These are phyloP conservation scores for Coemansia umbellata DNA, from an alignment of 192 early-diverging fungal species.

Conservation along the genomic window DNA sequence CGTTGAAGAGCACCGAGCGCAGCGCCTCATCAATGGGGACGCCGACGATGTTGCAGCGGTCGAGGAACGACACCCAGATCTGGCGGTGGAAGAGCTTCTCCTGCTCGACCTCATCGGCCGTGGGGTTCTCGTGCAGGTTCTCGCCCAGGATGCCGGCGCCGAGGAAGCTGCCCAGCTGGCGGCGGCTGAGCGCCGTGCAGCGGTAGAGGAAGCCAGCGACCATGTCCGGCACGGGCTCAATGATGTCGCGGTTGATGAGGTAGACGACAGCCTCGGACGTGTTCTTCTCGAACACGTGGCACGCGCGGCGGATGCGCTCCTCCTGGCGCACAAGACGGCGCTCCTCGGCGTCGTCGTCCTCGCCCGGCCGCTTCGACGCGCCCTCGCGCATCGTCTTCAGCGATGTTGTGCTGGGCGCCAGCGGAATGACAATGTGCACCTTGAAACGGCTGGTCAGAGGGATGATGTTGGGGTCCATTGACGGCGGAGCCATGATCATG, in stretches of 20 bases:
- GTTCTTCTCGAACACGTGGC: conserved; percentile 50
- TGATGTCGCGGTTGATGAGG: conserved; percentile 47
- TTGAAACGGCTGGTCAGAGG: conserved; percentile 27
- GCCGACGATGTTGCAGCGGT: conserved; percentile 43
- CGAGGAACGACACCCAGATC: conserved; percentile 45
- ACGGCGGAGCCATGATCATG: conserved; percentile 28
- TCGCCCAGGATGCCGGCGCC: conserved; percentile 46
- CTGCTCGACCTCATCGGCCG: conserved; percentile 44
- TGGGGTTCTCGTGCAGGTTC: conserved; percentile 44
- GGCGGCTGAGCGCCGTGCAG: conserved; percentile 50
- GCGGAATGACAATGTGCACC: conserved; percentile 44
- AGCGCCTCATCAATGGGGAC: conserved; percentile 52
- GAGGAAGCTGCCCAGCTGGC: conserved; percentile 46
- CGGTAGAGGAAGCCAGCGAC: conserved; percentile 50
- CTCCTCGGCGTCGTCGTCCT: conserved; percentile 46
- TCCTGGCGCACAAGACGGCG: conserved; percentile 40
- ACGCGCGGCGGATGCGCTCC: conserved; percentile 43
- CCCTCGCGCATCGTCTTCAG: conserved; percentile 37
- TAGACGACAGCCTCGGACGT: conserved; percentile 44
- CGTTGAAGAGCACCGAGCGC: conserved; percentile 47
- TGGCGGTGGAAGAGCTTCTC: conserved; percentile 48
- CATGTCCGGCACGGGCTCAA: conserved; percentile 30
- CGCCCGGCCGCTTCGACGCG: conserved; percentile 39
- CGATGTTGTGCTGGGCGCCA: conserved; percentile 15
- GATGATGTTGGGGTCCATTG: conserved; percentile 18